Evolutionary conservation across 805 yeast species (phyloP).

Genomic region (Teunomyces aglyptinius): DNA sequence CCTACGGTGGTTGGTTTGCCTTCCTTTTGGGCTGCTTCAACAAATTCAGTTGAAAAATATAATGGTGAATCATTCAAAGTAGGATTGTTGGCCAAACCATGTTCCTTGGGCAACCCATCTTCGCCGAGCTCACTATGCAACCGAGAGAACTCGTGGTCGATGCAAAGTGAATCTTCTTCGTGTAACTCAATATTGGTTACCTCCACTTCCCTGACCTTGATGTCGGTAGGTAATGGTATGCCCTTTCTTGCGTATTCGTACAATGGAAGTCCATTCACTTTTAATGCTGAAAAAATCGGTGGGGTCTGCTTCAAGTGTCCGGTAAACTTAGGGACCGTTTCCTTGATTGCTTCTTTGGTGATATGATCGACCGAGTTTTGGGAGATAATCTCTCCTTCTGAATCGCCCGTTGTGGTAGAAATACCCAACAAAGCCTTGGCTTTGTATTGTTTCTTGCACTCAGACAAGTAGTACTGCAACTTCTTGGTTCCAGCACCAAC

Average conservation of each 20-base stretch:
- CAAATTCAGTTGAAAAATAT: slow-evolving; percentile 55
- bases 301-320: slow-evolving; percentile 89
- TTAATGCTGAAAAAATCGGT: slow-evolving; percentile 90
- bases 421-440: slow-evolving; percentile 85
- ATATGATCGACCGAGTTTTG: slow-evolving; percentile 57
- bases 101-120: slow-evolving; percentile 46
- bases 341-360: slow-evolving; percentile 48
- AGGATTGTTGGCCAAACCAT: slow-evolving; percentile 46
- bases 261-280: slow-evolving; percentile 90
- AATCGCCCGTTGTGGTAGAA: slow-evolving; percentile 91
- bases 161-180: slow-evolving; percentile 50
- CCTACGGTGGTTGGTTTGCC: slow-evolving; percentile 38
- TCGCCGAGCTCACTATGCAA: slow-evolving; percentile 46
- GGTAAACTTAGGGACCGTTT: slow-evolving; percentile 60
- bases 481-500: slow-evolving; percentile 90
- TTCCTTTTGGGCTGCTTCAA: slow-evolving; percentile 42
- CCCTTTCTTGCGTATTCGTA: slow-evolving; percentile 94
- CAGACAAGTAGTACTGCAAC: slow-evolving; percentile 66
- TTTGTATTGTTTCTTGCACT: slow-evolving; percentile 76
- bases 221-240: slow-evolving; percentile 77
- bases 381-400: slow-evolving; percentile 77
- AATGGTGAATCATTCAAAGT: slow-evolving; percentile 63
- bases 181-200: slow-evolving; percentile 54
- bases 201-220: slow-evolving; percentile 70
- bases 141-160: slow-evolving; percentile 52